Conservation (phyloP, 768 basidiomycete genomes). For the Boletus rex-veris region DNA sequence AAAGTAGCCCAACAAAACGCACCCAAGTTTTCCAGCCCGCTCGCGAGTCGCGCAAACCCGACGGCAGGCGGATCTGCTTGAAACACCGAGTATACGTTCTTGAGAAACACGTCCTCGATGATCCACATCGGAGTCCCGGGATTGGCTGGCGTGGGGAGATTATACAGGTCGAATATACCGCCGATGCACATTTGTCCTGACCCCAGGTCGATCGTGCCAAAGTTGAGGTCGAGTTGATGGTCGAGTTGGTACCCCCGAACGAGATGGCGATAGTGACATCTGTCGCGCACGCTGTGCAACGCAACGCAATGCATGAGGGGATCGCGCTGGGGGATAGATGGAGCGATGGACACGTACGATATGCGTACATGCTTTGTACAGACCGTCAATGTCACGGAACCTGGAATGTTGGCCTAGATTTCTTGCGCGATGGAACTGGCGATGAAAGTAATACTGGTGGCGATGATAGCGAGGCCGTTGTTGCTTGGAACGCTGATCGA, state of each 20-base stretch:
- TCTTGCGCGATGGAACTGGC: slow-evolving; percentile 42
- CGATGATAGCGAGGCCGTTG: slow-evolving; percentile 19
- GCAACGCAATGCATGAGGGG: neutral
- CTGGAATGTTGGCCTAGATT: slow-evolving; percentile 64
- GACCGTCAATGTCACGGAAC: slow-evolving; percentile 39
- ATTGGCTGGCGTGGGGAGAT: slow-evolving; percentile 45
- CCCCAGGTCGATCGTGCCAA: slow-evolving; percentile 45
- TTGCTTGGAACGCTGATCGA: slow-evolving; percentile 41
- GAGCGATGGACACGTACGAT: slow-evolving; percentile 49
- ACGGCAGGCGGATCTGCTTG: slow-evolving; percentile 16
- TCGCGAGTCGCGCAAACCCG: slow-evolving; percentile 21
- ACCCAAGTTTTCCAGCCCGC: neutral
- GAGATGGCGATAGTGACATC: slow-evolving; percentile 54
- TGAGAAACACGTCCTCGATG: slow-evolving; percentile 68
- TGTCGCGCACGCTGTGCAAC: slow-evolving; percentile 57
- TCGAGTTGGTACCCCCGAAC: slow-evolving; percentile 76
- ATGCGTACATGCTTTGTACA: slow-evolving; percentile 64
- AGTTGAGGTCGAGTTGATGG: slow-evolving; percentile 79
- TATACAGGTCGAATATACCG: slow-evolving; percentile 36
- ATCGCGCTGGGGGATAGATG: neutral
- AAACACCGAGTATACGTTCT: slow-evolving; percentile 25
- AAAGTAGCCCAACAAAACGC: neutral
- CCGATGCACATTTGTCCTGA: slow-evolving; percentile 46
- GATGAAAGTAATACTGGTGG: too few relatives aligned
- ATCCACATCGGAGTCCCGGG: slow-evolving; percentile 38